These are phyloP conservation scores for Verticillium nonalfalfae DNA, from an alignment of 2,329 filamentous ascomycete species.

Conservation along the genomic window DNA sequence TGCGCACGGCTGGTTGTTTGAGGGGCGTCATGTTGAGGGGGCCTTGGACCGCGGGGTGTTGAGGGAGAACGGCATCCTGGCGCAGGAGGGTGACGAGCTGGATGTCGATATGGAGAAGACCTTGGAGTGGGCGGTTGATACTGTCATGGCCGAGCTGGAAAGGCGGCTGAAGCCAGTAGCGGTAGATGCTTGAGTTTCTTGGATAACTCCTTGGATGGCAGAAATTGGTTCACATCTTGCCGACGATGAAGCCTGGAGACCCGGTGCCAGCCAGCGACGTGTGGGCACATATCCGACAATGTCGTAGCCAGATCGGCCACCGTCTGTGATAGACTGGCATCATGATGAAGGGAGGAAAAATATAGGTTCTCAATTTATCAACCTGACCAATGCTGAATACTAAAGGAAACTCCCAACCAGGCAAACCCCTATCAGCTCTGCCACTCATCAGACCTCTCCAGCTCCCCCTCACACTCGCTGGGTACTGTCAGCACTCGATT, in stretches of 20 bases:
- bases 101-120: conserved; percentile 55
- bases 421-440: conserved; percentile 12
- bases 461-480: conserved; percentile 19
- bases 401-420: too few relatives aligned
- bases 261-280: too few relatives aligned
- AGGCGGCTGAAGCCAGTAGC: conserved; percentile 6
- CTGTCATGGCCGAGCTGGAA: conserved; percentile 44
- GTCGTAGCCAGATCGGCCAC: too few relatives aligned
- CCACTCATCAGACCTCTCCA: conserved; percentile 24
- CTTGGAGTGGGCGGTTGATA: conserved; percentile 63
- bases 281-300: too few relatives aligned
- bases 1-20: conserved; percentile 76
- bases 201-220: too few relatives aligned
- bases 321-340: too few relatives aligned
- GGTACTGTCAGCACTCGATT: conserved; percentile 35
- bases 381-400: too few relatives aligned
- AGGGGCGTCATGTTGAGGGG: conserved; percentile 59
- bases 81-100: conserved; percentile 36
- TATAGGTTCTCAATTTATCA: too few relatives aligned
- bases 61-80: conserved; percentile 35
- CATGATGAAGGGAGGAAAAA: too few relatives aligned
- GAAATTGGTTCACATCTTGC: too few relatives aligned
- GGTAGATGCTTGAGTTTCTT: neutral
- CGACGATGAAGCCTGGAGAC: too few relatives aligned
- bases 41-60: conserved; percentile 40